phyloP scores from a whole-genome alignment of 805 yeast genomes.

The Wickerhamomyces subpelliculosus region DNA sequence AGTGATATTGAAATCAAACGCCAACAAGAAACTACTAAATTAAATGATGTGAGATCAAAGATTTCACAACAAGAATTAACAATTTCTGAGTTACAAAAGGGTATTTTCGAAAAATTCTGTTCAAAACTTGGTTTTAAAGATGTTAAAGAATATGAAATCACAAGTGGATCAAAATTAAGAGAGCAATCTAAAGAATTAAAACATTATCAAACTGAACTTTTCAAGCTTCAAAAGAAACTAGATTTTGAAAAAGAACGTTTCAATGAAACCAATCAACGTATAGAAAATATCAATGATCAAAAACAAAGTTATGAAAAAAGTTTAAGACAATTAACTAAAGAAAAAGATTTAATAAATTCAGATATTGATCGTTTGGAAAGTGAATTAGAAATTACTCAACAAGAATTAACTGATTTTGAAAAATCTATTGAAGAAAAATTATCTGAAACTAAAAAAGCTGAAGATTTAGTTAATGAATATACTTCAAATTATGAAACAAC shows the following conservation, averaged over 20 bases:
- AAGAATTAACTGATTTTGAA: slow-evolving; percentile 29
- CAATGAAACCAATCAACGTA: slow-evolving; percentile 41
- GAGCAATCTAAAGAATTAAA: slow-evolving; percentile 54
- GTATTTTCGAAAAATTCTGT: slow-evolving; percentile 50
- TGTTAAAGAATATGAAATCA: slow-evolving; percentile 63
- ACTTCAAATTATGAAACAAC: slow-evolving; percentile 18
- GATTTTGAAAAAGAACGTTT: slow-evolving; percentile 59
- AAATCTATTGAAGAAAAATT: slow-evolving; percentile 24
- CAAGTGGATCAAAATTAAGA: slow-evolving; percentile 53
- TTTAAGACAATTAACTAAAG: slow-evolving; percentile 24
- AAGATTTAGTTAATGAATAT: slow-evolving; percentile 40
- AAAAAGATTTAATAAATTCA: slow-evolving; percentile 25
- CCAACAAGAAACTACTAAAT: slow-evolving; percentile 17
- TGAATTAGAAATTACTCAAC: slow-evolving; percentile 32
- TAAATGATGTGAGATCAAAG: slow-evolving; percentile 16
- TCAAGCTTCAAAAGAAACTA: slow-evolving; percentile 53
- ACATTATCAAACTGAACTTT: slow-evolving; percentile 52
- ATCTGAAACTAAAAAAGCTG: slow-evolving; percentile 31
- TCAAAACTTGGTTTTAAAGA: slow-evolving; percentile 41
- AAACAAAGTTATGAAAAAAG: slow-evolving; percentile 28
- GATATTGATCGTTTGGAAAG: slow-evolving; percentile 32
- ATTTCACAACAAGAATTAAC: slow-evolving; percentile 22
- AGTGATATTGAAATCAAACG: slow-evolving; percentile 24
- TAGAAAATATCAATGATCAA: slow-evolving; percentile 36
- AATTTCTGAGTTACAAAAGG: slow-evolving; percentile 32